Evolutionary conservation across 2,329 filamentous ascomycete species (phyloP).

Genomic region (Lasiodiplodia theobromae): DNA sequence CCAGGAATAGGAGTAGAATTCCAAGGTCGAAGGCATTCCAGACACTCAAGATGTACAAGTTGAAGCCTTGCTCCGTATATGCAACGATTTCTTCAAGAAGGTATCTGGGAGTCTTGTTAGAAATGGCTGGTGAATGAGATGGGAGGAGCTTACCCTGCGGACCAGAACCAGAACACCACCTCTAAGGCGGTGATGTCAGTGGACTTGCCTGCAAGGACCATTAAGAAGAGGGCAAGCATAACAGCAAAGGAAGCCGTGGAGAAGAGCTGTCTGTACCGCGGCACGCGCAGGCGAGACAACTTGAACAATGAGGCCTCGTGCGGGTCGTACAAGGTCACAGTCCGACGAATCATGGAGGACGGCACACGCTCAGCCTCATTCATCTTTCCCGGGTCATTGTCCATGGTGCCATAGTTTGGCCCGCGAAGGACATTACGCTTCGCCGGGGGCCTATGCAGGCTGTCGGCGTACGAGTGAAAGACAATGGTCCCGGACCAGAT

Average conservation of each 20-base stretch:
- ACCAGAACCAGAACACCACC: conserved; percentile 97
- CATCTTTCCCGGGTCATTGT: conserved; percentile 14
- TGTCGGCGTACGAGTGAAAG: conserved; percentile 89
- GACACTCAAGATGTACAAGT: conserved; percentile 95
- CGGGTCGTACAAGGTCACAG: conserved; percentile 88
- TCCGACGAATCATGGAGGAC: conserved; percentile 61
- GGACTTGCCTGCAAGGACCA: conserved; percentile 78
- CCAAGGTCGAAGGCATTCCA: conserved; percentile 97
- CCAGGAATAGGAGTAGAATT: conserved; percentile 82
- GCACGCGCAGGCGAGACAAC: conserved; percentile 86
- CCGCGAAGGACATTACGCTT: conserved; percentile 42
- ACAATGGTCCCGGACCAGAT: conserved; percentile 97
- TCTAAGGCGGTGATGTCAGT: conserved; percentile 83
- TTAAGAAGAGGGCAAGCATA: conserved; percentile 82
- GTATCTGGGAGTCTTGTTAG: conserved; percentile 56
- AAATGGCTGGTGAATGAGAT: not conserved
- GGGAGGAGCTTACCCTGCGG: conserved; percentile 65
- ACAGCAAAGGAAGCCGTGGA: conserved; percentile 88
- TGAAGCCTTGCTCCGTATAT: conserved; percentile 89
- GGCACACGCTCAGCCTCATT: conserved; percentile 35
- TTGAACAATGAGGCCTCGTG: conserved; percentile 90
- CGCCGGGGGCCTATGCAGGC: conserved; percentile 71
- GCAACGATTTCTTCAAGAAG: conserved; percentile 96
- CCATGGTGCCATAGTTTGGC: conserved; percentile 39
- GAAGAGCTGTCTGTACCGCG: conserved; percentile 88